phyloP scores from a whole-genome alignment of 164 flowering plant genomes.

The Taxillus chinensis region DNA sequence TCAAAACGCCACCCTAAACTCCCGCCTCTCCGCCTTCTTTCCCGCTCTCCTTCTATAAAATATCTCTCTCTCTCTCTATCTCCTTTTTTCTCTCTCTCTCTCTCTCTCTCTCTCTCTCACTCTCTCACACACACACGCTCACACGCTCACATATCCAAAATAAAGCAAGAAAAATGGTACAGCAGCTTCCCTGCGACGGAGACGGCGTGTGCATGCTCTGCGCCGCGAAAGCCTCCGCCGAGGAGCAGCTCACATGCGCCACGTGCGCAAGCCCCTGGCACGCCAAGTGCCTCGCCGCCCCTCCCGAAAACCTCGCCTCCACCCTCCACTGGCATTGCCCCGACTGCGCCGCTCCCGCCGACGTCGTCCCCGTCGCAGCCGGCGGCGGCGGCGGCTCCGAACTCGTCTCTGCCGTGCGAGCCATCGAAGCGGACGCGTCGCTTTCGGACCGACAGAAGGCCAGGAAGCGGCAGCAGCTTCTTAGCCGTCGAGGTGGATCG shows the following conservation, averaged over 20 bases:
- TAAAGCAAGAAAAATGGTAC: constrained; percentile 25
- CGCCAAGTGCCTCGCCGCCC: constrained; percentile 37
- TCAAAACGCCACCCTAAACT: not conserved
- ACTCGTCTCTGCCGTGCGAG: constrained; percentile 49
- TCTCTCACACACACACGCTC: not conserved
- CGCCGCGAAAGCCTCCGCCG: constrained; percentile 32
- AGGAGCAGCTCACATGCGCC: constrained; percentile 43
- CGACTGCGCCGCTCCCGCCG: constrained; percentile 37
- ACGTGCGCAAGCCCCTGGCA: constrained; percentile 89
- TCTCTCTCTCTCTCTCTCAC: not conserved
- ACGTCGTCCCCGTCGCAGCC: not conserved
- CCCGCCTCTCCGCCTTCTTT: not conserved
- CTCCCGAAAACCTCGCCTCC: constrained; percentile 29
- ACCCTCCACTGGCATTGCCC: constrained; percentile 71
- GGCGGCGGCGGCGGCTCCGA: constrained; percentile 2
- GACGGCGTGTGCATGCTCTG: constrained; percentile 77
- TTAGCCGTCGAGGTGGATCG: constrained; percentile 26
- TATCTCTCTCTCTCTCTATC: not conserved
- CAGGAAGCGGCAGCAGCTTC: constrained; percentile 49
- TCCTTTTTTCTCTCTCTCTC: not conserved
- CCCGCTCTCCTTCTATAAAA: not conserved
- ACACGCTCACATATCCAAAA: not conserved
- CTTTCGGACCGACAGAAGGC: constrained; percentile 72
- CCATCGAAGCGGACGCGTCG: constrained; percentile 50
- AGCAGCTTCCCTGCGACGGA: constrained; percentile 67